Evolutionary conservation across 2,329 filamentous ascomycete species (phyloP), one percentile per base, ranked within the genome.

Genomic region (Fusarium newnesense): DNA sequence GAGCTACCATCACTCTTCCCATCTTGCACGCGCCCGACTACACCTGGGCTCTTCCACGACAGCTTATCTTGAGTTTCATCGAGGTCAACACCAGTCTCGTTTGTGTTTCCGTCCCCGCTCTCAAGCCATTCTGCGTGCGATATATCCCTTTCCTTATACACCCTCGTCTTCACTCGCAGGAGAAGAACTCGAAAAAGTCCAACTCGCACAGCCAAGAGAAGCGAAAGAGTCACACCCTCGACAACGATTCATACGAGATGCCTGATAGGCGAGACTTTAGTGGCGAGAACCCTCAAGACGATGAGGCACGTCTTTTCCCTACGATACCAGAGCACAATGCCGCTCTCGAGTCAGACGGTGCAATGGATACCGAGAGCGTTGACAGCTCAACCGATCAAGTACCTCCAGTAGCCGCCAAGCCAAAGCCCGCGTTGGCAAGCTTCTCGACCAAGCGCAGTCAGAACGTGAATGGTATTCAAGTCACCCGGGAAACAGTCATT

Each of bases 31-130:
- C 73, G 0, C 12, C 42, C 3, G 78, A 79, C 56, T 80, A 80
- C 44, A 78, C 76, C 0, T 80, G 79, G 75, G 37, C 74, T 2
- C 59, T 80, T 1, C 69, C 78, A 0, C 64, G 65, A 3, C 77
- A 80, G 15, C 47, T 80, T 15, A 65, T 86, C 18, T 86, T 86
- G 84, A 84, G 82, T 28, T 81, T 83, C 64, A 82, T 88, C 56
- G 86, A 88, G 69, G 80, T 87, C 66, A 87, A 86, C 62, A 78
- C 84, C 10, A 86, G 83, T n/a, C 84, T 88, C 42, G 77, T 84
- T 36, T 88, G 86, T 70, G 85, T 86, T 26, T 85, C 83, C 12
- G 80, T 86, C 0, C 85, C 87, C 0, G 85, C 86, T 0, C 79
- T 88, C 10, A 87, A 87, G 63, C 86, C 86, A 1, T 74, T 87